Conservation (phyloP, 1,139 yeast species). For the Taphrina deformans region DNA sequence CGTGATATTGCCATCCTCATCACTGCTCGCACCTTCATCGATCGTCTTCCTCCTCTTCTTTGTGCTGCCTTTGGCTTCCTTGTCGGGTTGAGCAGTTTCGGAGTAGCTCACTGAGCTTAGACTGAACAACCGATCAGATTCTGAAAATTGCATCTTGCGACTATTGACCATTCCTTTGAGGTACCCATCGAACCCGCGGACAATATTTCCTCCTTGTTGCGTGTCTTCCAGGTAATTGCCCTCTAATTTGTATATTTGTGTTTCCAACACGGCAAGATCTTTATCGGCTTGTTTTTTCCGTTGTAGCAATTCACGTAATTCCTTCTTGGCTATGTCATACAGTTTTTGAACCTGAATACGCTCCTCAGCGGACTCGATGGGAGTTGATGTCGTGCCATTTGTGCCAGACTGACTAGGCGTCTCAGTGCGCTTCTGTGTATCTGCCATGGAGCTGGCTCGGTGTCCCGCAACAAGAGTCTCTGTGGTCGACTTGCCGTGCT, state of each 20-base stretch:
- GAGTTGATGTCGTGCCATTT: background rate
- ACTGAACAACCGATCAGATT: slow-evolving; percentile 83
- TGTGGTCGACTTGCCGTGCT: no score
- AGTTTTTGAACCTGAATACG: slow-evolving; percentile 47
- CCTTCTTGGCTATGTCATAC: slow-evolving; percentile 67
- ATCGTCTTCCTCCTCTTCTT: slow-evolving; percentile 15
- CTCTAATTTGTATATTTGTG: slow-evolving; percentile 77
- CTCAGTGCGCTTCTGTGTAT: background rate
- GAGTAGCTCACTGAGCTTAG: slow-evolving; percentile 70
- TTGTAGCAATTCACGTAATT: slow-evolving; percentile 63
- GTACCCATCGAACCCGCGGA: slow-evolving; percentile 85
- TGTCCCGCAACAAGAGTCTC: background rate
- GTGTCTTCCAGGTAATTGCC: slow-evolving; percentile 73
- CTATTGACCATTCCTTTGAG: slow-evolving; percentile 50
- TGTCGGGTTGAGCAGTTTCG: slow-evolving; percentile 26
- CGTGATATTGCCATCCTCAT: slow-evolving; percentile 1
- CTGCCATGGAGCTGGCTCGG: slow-evolving; percentile 5
- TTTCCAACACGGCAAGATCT: slow-evolving; percentile 64
- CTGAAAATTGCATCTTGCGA: slow-evolving; percentile 58
- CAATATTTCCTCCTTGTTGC: slow-evolving; percentile 68
- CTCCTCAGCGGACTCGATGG: slow-evolving; percentile 11
- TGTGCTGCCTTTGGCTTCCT: background rate
- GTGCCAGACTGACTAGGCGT: background rate
- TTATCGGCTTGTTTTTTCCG: slow-evolving; percentile 67
- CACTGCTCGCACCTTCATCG: slow-evolving; percentile 1